Conservation (phyloP, 1,139 yeast species). For the Candida tropicalis region DNA sequence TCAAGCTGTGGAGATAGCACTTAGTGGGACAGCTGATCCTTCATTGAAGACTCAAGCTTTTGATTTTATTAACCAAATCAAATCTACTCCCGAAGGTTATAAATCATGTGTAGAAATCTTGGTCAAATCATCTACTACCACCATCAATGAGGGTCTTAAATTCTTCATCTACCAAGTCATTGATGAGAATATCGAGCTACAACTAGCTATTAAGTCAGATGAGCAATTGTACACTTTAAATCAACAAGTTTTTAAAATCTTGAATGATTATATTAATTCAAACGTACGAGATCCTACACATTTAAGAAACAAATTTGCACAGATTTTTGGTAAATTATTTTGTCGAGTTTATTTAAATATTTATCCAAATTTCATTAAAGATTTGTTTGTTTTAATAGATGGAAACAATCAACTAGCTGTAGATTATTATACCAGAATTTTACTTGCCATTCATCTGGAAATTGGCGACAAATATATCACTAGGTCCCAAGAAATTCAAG, state of each 20-base stretch:
- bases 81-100: conserved; percentile 79
- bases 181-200: conserved; percentile 58
- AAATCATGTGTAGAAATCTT: conserved; percentile 71
- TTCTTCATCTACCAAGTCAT: conserved; percentile 85
- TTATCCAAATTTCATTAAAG: conserved; percentile 71
- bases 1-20: conserved; percentile 91
- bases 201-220: conserved; percentile 27
- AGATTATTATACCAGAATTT: conserved; percentile 76
- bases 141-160: conserved; percentile 54
- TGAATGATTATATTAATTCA: conserved; percentile 30
- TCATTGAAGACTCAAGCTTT: conserved; percentile 80
- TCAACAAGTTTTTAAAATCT: conserved; percentile 41
- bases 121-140: conserved; percentile 24
- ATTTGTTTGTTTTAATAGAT: conserved; percentile 38
- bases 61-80: conserved; percentile 74
- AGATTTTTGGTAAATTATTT: conserved; percentile 71
- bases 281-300: conserved; percentile 56
- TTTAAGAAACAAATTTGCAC: conserved; percentile 79
- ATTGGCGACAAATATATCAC: conserved; percentile 89
- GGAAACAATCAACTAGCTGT: conserved; percentile 45
- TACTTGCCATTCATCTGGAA: conserved; percentile 80
- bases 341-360: conserved; percentile 61
- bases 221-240: conserved; percentile 52
- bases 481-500: conserved; percentile 62
- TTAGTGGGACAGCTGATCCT: conserved; percentile 73